phyloP scores from a whole-genome alignment of 2,329 filamentous ascomycete species.

The Xylaria digitata region DNA sequence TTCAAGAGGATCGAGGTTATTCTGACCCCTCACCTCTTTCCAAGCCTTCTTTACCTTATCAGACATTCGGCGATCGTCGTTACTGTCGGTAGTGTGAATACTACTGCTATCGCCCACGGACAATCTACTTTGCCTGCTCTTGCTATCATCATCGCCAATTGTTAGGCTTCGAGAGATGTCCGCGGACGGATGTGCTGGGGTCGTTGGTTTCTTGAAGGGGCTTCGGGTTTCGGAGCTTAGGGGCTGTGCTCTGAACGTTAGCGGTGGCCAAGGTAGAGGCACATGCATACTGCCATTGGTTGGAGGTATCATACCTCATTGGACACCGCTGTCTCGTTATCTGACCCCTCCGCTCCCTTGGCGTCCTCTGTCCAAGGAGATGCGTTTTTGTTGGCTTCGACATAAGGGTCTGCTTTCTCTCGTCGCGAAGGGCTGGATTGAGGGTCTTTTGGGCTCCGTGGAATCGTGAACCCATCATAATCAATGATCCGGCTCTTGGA shows the following conservation, averaged over 20 bases:
- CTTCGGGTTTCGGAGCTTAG: slow-evolving; percentile 11
- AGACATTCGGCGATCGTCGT: slow-evolving; percentile 27
- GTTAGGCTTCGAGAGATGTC: slow-evolving; percentile 19
- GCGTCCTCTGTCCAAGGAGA: not conserved
- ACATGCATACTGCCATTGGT: slow-evolving; percentile 5
- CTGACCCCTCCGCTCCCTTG: slow-evolving; percentile 5
- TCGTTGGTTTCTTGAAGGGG: slow-evolving; percentile 16
- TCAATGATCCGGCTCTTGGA: slow-evolving; percentile 1
- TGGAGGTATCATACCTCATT: slow-evolving; percentile 27
- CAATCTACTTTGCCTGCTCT: slow-evolving; percentile 12
- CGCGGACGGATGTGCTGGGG: slow-evolving; percentile 17
- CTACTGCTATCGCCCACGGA: slow-evolving; percentile 16
- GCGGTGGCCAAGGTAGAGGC: not conserved
- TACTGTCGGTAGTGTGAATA: slow-evolving; percentile 17
- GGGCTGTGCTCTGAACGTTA: slow-evolving; percentile 15
- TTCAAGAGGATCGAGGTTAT: slow-evolving; percentile 42
- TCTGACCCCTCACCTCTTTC: slow-evolving; percentile 35
- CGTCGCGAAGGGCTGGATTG: not conserved
- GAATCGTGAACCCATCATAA: not conserved
- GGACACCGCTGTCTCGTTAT: slow-evolving; percentile 1
- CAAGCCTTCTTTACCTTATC: slow-evolving; percentile 34
- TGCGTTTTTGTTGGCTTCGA: not conserved
- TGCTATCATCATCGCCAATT: slow-evolving; percentile 3
- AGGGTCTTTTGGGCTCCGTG: not conserved
- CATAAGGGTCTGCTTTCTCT: not conserved